phyloP scores from a whole-genome alignment of 2,329 filamentous ascomycete genomes.

The Colletotrichum ledebouriae region DNA sequence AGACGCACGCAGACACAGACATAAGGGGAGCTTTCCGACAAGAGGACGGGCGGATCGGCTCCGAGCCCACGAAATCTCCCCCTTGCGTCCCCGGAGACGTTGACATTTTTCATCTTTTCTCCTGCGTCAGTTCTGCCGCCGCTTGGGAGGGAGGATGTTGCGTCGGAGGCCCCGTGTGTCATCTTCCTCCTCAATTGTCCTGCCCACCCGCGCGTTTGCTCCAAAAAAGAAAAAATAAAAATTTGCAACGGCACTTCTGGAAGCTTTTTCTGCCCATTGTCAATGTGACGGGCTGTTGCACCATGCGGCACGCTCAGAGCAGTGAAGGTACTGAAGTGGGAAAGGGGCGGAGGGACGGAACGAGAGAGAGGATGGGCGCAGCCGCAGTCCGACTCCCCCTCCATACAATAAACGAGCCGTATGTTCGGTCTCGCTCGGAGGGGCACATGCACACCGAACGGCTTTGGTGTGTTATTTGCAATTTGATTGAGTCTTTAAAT shows the following conservation, averaged over 20 bases:
- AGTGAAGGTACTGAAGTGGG: not conserved
- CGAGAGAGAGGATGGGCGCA: no score
- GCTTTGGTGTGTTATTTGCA: constrained; percentile 14
- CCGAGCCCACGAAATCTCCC: not conserved
- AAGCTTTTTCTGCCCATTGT: constrained; percentile 33
- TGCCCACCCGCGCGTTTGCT: not conserved
- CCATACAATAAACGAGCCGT: no score
- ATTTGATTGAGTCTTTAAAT: constrained; percentile 19
- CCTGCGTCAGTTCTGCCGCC: no score
- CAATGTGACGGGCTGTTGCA: constrained; percentile 11
- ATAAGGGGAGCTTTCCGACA: constrained; percentile 9
- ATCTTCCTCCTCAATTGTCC: not conserved
- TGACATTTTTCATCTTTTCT: constrained; percentile 20
- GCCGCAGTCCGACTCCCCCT: no score
- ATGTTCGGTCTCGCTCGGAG: no score
- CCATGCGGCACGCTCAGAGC: constrained; percentile 6
- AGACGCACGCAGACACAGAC: constrained; percentile 1
- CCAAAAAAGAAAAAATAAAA: no score
- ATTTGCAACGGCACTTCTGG: constrained; percentile 28
- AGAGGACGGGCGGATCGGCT: constrained; percentile 2
- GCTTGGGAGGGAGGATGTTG: no score
- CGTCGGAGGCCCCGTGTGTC: not conserved
- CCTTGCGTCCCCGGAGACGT: constrained; percentile 32
- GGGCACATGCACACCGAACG: no score
- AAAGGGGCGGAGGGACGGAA: not conserved